phyloP scores from a whole-genome alignment of 805 yeast species.

The Barnettozyma siamensis region DNA sequence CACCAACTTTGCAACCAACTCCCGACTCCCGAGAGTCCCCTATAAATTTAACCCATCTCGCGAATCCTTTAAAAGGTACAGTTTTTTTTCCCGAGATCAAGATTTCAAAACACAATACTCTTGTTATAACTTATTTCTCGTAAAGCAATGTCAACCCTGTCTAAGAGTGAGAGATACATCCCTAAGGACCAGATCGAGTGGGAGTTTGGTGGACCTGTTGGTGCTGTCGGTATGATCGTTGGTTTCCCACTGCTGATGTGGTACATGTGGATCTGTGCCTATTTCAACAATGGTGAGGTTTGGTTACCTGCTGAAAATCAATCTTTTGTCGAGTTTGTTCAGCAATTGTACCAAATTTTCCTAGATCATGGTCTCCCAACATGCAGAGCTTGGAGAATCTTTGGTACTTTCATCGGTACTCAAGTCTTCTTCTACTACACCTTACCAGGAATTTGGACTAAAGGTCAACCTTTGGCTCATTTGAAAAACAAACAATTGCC shows the following conservation, averaged over 20 bases:
- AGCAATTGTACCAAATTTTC: slow-evolving; percentile 40
- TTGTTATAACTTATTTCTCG: no score
- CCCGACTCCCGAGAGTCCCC: no score
- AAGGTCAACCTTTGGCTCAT: slow-evolving; percentile 89
- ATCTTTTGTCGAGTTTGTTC: slow-evolving; percentile 37
- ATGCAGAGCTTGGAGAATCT: slow-evolving; percentile 57
- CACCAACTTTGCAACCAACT: no score
- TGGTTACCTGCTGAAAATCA: slow-evolving; percentile 62
- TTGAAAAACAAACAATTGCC: slow-evolving; percentile 76
- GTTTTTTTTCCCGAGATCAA: no score
- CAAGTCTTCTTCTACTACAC: slow-evolving; percentile 75
- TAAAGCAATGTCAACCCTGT: slow-evolving; percentile 1
- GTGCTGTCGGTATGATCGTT: slow-evolving; percentile 85
- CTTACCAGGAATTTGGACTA: slow-evolving; percentile 90
- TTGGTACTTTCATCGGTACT: slow-evolving; percentile 58
- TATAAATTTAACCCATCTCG: no score
- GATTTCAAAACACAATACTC: no score
- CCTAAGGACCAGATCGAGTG: slow-evolving; percentile 55
- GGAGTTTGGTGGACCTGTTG: slow-evolving; percentile 92
- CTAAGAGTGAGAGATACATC: slow-evolving; percentile 27
- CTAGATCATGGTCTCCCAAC: slow-evolving; percentile 54
- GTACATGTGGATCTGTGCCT: slow-evolving; percentile 92
- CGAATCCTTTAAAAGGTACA: no score
- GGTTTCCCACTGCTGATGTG: slow-evolving; percentile 94
- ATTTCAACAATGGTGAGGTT: slow-evolving; percentile 67